phyloP scores from a whole-genome alignment of 768 basidiomycete species.

The Agrocybe chaxingu region DNA sequence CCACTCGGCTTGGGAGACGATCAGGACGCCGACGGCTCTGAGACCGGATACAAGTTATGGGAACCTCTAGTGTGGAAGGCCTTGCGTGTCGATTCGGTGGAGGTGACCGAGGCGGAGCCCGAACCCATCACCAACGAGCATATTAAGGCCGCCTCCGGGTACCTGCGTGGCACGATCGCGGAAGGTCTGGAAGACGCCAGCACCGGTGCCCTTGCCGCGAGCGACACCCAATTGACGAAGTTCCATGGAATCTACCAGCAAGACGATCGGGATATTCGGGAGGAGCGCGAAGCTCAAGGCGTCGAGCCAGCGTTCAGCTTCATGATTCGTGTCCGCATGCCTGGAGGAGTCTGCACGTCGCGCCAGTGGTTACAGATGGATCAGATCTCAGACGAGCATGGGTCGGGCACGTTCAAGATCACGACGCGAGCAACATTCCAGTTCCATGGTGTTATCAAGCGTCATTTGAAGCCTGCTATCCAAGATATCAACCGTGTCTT shows the following conservation, averaged over 20 bases:
- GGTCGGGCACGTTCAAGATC: conserved; percentile 91
- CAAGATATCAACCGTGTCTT: conserved; percentile 91
- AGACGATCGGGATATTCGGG: conserved; percentile 97
- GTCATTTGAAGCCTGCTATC: conserved; percentile 92
- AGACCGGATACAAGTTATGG: conserved; percentile 97
- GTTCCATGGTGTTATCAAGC: conserved; percentile 98
- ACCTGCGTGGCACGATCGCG: conserved; percentile 90
- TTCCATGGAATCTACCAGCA: conserved; percentile 97
- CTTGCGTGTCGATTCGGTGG: conserved; percentile 84
- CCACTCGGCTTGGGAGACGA: conserved; percentile 89
- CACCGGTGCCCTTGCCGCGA: conserved; percentile 88
- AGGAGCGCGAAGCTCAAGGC: conserved; percentile 89
- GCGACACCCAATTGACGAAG: conserved; percentile 94
- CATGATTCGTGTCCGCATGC: conserved; percentile 98
- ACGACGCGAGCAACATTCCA: conserved; percentile 99
- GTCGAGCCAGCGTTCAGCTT: conserved; percentile 95
- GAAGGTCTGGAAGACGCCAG: conserved; percentile 85
- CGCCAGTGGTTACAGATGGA: conserved; percentile 96
- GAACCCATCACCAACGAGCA: conserved; percentile 99
- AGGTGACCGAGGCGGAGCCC: conserved; percentile 89
- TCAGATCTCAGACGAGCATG: conserved; percentile 94
- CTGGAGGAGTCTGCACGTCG: conserved; percentile 91
- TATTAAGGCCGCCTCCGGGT: conserved; percentile 95
- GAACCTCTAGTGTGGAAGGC: conserved; percentile 92
- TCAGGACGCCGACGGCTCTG: conserved; percentile 93